Evolutionary conservation across 805 yeast species (phyloP).

Genomic region (Wickerhamomyces chambardii): DNA sequence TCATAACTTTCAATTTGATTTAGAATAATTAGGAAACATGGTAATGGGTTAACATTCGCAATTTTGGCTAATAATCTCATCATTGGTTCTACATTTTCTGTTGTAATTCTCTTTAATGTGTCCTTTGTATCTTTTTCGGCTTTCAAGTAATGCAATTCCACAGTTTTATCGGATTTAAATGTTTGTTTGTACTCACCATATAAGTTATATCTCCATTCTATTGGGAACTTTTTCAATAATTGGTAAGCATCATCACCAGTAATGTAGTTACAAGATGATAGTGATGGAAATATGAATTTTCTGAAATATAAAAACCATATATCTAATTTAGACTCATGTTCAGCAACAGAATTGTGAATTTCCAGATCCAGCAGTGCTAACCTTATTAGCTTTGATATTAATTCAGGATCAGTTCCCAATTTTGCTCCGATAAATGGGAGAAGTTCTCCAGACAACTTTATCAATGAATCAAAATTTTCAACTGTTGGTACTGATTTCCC

Average conservation of each 20-base stretch:
- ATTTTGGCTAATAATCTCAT: constrained; percentile 67
- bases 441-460: constrained; percentile 36
- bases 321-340: constrained; percentile 12
- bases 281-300: constrained; percentile 55
- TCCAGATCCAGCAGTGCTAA: constrained; percentile 36
- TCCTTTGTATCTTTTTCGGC: constrained; percentile 78
- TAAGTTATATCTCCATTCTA: constrained; percentile 60
- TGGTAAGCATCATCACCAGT: constrained; percentile 44
- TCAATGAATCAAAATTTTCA: constrained; percentile 31
- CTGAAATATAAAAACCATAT: constrained; percentile 57
- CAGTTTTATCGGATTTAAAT: constrained; percentile 43
- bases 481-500: constrained; percentile 26
- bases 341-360: constrained; percentile 1
- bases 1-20: constrained; percentile 89
- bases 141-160: constrained; percentile 50
- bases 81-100: constrained; percentile 66
- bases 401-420: constrained; percentile 34
- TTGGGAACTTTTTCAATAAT: constrained; percentile 42
- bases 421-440: constrained; percentile 47
- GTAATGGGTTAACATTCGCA: constrained; percentile 69
- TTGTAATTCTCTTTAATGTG: constrained; percentile 71
- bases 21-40: constrained; percentile 61
- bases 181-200: constrained; percentile 71
- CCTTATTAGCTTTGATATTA: constrained; percentile 53
- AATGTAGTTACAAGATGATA: constrained; percentile 17